Percentiles rank a stretch among this genome's conserved stretches.
Evolutionary conservation across 164 flowering plant genomes (phyloP).

Genomic region (Vitis amurensis): DNA sequence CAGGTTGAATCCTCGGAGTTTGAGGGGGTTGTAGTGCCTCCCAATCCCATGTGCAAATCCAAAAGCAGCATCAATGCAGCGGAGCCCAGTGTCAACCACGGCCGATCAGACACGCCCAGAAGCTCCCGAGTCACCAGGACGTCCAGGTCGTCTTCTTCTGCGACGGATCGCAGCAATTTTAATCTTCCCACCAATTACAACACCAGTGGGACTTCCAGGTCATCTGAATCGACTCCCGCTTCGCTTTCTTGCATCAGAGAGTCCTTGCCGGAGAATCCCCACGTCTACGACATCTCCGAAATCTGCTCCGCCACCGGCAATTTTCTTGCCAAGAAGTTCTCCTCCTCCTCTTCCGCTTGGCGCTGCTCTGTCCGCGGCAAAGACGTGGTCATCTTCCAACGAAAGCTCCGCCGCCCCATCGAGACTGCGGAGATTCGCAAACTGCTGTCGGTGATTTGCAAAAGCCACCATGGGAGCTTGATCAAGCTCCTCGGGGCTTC

Average conservation of each 20-base stretch:
- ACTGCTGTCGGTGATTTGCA: constrained; percentile 28
- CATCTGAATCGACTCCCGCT: constrained; percentile 12
- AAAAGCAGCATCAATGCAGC: not conserved
- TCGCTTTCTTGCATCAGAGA: constrained; percentile 36
- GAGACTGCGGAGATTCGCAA: constrained; percentile 14
- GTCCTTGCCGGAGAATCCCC: constrained; percentile 43
- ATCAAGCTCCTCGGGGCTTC: constrained; percentile 75
- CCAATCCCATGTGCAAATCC: constrained; percentile 2
- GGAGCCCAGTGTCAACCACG: not conserved
- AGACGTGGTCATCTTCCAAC: constrained; percentile 48
- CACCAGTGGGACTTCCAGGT: not conserved
- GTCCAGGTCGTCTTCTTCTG: not conserved
- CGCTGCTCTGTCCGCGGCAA: constrained; percentile 40
- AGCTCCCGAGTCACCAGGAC: not conserved
- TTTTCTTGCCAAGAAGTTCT: constrained; percentile 33
- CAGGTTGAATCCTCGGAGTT: not conserved
- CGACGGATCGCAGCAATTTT: too few relatives aligned
- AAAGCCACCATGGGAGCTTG: constrained; percentile 63
- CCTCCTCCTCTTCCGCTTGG: constrained; percentile 52
- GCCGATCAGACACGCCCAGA: not conserved
- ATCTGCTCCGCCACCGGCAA: constrained; percentile 51
- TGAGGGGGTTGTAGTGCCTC: too few relatives aligned
- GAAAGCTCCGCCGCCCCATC: constrained; percentile 31
- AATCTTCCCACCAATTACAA: too few relatives aligned
- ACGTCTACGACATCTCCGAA: constrained; percentile 44